Base-by-base conservation (phyloP, 257 asterid genomes). In the Cruciata laevipes region DNA sequence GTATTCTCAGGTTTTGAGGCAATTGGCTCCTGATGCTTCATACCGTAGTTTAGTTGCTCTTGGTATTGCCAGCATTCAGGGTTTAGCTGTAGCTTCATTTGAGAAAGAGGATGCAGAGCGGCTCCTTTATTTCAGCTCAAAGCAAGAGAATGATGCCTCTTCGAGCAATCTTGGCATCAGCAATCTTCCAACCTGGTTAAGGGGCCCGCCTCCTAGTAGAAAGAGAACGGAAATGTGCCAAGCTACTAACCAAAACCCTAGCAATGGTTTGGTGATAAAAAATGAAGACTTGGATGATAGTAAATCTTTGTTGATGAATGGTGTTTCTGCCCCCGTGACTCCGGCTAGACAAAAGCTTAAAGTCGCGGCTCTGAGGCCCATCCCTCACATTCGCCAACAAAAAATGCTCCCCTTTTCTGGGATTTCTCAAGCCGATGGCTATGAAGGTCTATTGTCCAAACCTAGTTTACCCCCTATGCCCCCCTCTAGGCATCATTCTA, bases 381-480 rank as follows among this genome's bases (percentile, higher is more conserved):
- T 94, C 63, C 99, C 99, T 82, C 99, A 90, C 47, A 75, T 88
- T 69, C 96, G 89, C 61, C 96, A 94, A 85, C 96, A 85, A 69
- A 94, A 88, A 77, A 87, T 94, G 99, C 95, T 94, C 27, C 99
- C 99, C 1, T 94, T 94, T 80, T 83, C 97, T 18, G 80, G 86
- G 56, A 73, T 80, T 72, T 65, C 74, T 5, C 86, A 78, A 33
- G 75, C 72, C 35, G 95, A 83, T 60, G 71, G 74, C 62, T 79
- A 75, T 30, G 95, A 87, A 38, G 91, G 93, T 33, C 77, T 68
- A 80, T 87, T 63, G 47, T 76, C 75, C 71, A 94, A 87, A 80
- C 80, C 83, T 35, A 83, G 60, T 70, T 64, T 86, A 66, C 90
- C 96, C 0, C 31, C 69, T 70, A 79, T 82, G 77, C 85, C 96